These are phyloP conservation scores for Solanum corneliomulleri DNA, from an alignment of 257 asterid genomes.

Conservation along the genomic window DNA sequence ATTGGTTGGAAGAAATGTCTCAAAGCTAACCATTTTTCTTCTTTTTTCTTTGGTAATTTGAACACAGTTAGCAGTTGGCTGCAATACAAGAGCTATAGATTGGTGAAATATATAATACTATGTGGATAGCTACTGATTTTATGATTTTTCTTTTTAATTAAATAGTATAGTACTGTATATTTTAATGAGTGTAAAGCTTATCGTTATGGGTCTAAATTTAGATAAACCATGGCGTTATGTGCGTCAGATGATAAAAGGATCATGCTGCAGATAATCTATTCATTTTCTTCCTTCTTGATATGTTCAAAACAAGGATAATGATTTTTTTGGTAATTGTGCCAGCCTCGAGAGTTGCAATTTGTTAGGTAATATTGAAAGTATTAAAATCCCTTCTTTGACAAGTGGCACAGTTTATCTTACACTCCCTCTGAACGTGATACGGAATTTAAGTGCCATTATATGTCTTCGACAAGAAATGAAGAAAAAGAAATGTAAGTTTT, in stretches of 20 bases:
- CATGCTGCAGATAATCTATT: neutral
- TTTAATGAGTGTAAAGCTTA: neutral
- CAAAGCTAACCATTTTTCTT: conserved; percentile 46
- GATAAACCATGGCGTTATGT: conserved; percentile 22
- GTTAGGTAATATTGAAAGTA: neutral
- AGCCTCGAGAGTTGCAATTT: conserved; percentile 23
- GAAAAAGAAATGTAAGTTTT: neutral
- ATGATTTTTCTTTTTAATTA: neutral
- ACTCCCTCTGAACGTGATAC: neutral
- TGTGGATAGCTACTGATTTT: conserved; percentile 17
- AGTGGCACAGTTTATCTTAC: neutral
- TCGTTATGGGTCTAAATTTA: conserved; percentile 8
- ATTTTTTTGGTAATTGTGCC: conserved; percentile 25
- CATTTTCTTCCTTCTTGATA: neutral
- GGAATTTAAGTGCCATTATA: neutral
- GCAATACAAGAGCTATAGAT: neutral
- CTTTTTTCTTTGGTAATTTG: neutral
- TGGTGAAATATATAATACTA: neutral
- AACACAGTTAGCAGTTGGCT: neutral
- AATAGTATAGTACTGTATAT: neutral
- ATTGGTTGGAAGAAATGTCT: conserved; percentile 21
- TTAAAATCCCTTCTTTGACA: neutral
- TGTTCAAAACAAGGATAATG: conserved; percentile 2
- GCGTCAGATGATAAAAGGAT: conserved; percentile 21
- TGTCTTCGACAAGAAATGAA: neutral